A percentile compares a stretch with the other conserved stretches of the same genome.
phyloP scores from a whole-genome alignment of 352 stramenopile genomes.

The Globisporangium paroecandrum region DNA sequence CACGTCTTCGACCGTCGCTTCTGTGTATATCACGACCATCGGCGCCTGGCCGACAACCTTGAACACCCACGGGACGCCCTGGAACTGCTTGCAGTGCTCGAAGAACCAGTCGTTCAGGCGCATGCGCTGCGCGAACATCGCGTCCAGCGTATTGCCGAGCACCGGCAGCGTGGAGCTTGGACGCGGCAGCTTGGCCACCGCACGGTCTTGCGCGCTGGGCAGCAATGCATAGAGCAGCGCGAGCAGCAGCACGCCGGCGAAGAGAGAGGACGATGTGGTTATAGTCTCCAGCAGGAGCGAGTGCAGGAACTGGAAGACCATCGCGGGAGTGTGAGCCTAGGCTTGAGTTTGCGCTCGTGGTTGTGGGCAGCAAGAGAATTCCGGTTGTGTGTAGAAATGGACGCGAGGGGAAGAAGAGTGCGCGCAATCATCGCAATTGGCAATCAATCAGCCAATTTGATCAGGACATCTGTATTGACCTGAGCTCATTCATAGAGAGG shows the following conservation, averaged over 20 bases:
- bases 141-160: not conserved
- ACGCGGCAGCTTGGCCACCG: not conserved
- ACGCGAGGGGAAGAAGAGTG: not conserved
- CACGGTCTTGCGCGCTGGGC: not conserved
- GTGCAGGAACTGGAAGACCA: not conserved
- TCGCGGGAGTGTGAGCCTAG: not conserved
- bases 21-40: not conserved
- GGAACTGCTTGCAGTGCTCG: not conserved
- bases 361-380: too few species aligned
- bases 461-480: not conserved
- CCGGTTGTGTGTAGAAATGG: not conserved
- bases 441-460: not conserved
- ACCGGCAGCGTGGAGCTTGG: not conserved
- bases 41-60: not conserved
- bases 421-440: not conserved
- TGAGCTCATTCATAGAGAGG: too few species aligned
- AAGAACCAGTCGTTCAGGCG: not conserved
- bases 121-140: not conserved
- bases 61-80: not conserved
- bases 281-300: not conserved
- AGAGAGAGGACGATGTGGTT: not conserved
- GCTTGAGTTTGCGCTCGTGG: too few species aligned
- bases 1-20: not conserved
- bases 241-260: not conserved
- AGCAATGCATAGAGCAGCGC: not conserved